Percentiles rank a stretch among this genome's conserved stretches.
phyloP scores from a whole-genome alignment of 306 rosid species.

The Pterocarpus santalinus region DNA sequence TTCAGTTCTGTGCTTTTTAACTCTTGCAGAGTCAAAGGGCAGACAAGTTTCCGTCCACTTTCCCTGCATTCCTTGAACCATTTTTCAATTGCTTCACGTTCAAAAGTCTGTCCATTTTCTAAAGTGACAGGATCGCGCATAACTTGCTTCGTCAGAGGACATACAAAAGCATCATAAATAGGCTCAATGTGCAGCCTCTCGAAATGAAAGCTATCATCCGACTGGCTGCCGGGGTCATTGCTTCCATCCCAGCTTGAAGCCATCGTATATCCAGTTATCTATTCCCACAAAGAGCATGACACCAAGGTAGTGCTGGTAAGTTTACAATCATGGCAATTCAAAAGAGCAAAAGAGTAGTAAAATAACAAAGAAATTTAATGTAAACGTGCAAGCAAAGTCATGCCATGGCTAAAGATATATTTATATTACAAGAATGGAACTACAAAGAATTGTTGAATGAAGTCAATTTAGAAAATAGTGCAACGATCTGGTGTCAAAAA shows the following conservation, averaged over 20 bases:
- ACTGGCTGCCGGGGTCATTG: slow-evolving; percentile 82
- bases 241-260: slow-evolving; percentile 89
- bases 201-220: slow-evolving; percentile 81
- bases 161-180: slow-evolving; percentile 86
- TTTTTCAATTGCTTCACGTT: slow-evolving; percentile 90
- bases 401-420: background rate
- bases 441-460: slow-evolving; percentile 4
- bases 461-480: slow-evolving; percentile 39
- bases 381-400: background rate
- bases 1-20: slow-evolving; percentile 73
- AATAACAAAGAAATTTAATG: background rate
- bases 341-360: background rate
- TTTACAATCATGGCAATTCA: slow-evolving; percentile 6
- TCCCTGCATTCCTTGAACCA: slow-evolving; percentile 97
- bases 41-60: slow-evolving; percentile 79
- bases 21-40: slow-evolving; percentile 84
- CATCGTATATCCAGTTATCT: slow-evolving; percentile 64
- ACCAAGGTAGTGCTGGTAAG: slow-evolving; percentile 1
- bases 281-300: slow-evolving; percentile 46
- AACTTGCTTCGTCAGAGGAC: slow-evolving; percentile 93
- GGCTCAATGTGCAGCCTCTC: slow-evolving; percentile 88
- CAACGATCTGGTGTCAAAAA: slow-evolving; percentile 30
- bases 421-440: slow-evolving; percentile 9
- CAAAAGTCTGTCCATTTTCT: slow-evolving; percentile 93
- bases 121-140: slow-evolving; percentile 93